Base-by-base conservation (phyloP, 306 rosid species). In the Ormosia semicastrata region DNA sequence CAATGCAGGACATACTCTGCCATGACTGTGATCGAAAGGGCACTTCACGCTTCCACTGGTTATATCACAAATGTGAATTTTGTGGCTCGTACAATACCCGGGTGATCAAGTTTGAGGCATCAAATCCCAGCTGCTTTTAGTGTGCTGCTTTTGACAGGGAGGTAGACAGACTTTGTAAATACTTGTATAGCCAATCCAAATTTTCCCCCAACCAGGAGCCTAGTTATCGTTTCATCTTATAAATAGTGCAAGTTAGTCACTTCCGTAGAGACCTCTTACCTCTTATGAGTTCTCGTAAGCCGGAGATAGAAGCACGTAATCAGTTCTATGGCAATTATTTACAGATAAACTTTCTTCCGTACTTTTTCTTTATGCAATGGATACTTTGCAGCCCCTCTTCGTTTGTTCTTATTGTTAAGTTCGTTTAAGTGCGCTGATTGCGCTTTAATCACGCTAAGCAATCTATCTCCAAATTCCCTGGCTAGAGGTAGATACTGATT, bases 61-160 rank as follows among this genome's bases (percentile, higher is more conserved):
- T 94, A 49, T 91, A 96, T 75, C 99, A 92, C 81, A 96, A 96
- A 87, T 96, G 99, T 69, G 91, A 90, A 71, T 77, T 33, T 74
- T 96, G 99, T 71, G 94, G 99, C 63, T 96, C 99, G 37, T 96
- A 96, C 86, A 96, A 94, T 80, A 96, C 98, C 75, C 92, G 97
- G 24, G 97, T 93, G 76, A 93, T 96, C 92, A 93, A 85, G 87
- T 83, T 63, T 3, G 94, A 91, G 87, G 59, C 83, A 52, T 32
- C 89, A 79, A 49, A 76, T 79, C 49, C 81, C 15, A 86, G 76
- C 82, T 90, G 98, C 88, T 70, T 89, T 13, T 85, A 84, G 81
- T 68, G 66, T 76, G 85, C 62, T 74, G 14, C 66, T 33, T 58
- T 50, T 67, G 66, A 9, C 56, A 44, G 62, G 73, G 66, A 80